Conservation (phyloP, 768 basidiomycete species). For the Psilocybe azurescens region DNA sequence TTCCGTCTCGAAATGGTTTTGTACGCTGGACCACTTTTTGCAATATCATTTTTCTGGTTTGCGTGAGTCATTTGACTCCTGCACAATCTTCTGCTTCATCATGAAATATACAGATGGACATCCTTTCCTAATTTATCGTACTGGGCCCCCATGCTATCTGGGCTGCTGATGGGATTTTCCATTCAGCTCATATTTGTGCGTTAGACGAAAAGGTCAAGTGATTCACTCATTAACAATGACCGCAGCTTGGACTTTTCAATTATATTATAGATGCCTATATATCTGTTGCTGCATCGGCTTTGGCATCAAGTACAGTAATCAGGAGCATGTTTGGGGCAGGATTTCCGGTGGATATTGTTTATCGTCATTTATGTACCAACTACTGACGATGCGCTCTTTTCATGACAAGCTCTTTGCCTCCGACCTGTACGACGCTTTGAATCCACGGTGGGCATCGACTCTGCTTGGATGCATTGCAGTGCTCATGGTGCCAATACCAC, state of each 20-base stretch:
- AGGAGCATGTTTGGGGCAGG: conserved; percentile 59
- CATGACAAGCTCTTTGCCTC: conserved; percentile 53
- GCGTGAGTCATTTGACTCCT: conserved; percentile 36
- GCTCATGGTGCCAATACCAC: conserved; percentile 56
- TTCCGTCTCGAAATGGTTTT: conserved; percentile 55
- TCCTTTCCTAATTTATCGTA: conserved; percentile 55
- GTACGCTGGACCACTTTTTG: conserved; percentile 55
- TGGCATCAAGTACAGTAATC: conserved; percentile 57
- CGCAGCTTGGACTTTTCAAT: conserved; percentile 56
- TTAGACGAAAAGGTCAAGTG: conserved; percentile 11
- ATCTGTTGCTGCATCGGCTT: conserved; percentile 57
- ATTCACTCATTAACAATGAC: neutral
- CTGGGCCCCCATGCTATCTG: conserved; percentile 59
- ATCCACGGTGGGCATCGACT: conserved; percentile 64
- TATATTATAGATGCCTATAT: conserved; percentile 70
- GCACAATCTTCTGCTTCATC: conserved; percentile 4
- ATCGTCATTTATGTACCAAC: conserved; percentile 1
- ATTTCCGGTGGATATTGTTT: conserved; percentile 44
- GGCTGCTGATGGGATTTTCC: conserved; percentile 54
- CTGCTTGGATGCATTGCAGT: conserved; percentile 58
- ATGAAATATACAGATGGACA: conserved; percentile 52
- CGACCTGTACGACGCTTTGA: conserved; percentile 57
- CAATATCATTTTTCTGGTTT: conserved; percentile 70
- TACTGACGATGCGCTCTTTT: conserved; percentile 2
- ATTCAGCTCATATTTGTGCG: conserved; percentile 61